Evolutionary conservation across 352 stramenopile species (phyloP), one percentile per base, ranked within the genome.

Genomic region (Globisporangium nunn): DNA sequence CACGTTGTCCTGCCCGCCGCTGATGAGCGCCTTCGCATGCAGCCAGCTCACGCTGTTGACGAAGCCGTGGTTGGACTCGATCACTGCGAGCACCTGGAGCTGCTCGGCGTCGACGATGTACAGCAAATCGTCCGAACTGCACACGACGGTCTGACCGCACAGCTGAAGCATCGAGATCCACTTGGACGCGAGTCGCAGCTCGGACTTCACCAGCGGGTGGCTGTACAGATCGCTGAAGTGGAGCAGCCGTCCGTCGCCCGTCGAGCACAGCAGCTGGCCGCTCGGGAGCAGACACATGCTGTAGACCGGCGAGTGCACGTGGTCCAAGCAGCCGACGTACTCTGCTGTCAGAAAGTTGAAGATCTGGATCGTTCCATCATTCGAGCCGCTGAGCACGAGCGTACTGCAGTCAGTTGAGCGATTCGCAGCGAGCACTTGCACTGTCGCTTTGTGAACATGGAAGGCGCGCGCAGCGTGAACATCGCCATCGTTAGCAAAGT

Each of bases 91-190:
- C 40, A 85, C 69, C 3, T 63, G 65, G 52, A 78, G 56, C 10
- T 57, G 44, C n/a, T 74, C 54, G 3, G 73, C 59, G 31, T 88
- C 73, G 0, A 88, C 74, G 56, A 89, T 52, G 56, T 80, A 83
- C 31, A 91, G 48, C 17, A 75, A 52, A 44, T 84, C 74, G 31
- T 87, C 78, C 0, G 71, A 85, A 47, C 61, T 81, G 56, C 81
- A 89, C 15, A 72, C 77, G 28, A 88, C 55, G 4, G 63, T 55
- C 12, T 70, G 64, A 6, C 65, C 71, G 33, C 71, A 60, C 14
- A 82, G 51, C 55, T 83, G 65, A 28, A 89, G 70, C 17, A 72
- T 76, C 6, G 77, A 85, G 50, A 91, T 84, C 81, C 81, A 89
- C 33, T 69, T 76, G 12, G 65, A 53, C 15, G 71, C 59, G 31